Percentiles rank a stretch among this genome's conserved stretches.
Conservation (phyloP, 257 asterid species). For the Ehretia macrophylla region DNA sequence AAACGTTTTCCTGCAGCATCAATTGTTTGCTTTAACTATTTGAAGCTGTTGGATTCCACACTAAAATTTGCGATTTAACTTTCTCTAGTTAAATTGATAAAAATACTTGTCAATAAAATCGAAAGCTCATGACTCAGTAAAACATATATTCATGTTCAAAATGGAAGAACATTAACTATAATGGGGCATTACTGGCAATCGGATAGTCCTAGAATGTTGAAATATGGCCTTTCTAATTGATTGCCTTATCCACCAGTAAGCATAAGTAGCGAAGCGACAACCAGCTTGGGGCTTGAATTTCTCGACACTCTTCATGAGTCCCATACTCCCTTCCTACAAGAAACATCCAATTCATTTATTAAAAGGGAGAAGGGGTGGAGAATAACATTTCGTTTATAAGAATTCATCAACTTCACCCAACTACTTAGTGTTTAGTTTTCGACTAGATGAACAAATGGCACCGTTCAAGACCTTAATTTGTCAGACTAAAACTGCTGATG, state of each 20-base stretch:
- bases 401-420: background rate
- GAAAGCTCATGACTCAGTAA: background rate
- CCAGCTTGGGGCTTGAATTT: constrained; percentile 85
- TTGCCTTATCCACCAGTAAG: constrained; percentile 97
- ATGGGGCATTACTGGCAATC: constrained; percentile 73
- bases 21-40: constrained; percentile 13
- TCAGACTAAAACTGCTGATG: constrained; percentile 13
- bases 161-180: constrained; percentile 12
- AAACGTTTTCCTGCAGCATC: constrained; percentile 70
- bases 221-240: constrained; percentile 71
- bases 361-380: background rate
- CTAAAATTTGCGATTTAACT: too few species aligned
- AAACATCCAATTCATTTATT: constrained; percentile 5
- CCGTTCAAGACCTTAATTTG: background rate
- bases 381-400: background rate
- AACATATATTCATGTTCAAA: constrained; percentile 4
- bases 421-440: too few species aligned
- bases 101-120: background rate
- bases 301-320: constrained; percentile 90
- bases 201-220: constrained; percentile 87
- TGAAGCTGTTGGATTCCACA: background rate
- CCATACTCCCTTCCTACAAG: constrained; percentile 89
- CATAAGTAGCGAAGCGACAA: constrained; percentile 86
- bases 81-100: background rate
- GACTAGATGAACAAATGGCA: too few species aligned